Evolutionary conservation across 164 flowering plant genomes (phyloP).

Genomic region (Chimonanthus praecox): DNA sequence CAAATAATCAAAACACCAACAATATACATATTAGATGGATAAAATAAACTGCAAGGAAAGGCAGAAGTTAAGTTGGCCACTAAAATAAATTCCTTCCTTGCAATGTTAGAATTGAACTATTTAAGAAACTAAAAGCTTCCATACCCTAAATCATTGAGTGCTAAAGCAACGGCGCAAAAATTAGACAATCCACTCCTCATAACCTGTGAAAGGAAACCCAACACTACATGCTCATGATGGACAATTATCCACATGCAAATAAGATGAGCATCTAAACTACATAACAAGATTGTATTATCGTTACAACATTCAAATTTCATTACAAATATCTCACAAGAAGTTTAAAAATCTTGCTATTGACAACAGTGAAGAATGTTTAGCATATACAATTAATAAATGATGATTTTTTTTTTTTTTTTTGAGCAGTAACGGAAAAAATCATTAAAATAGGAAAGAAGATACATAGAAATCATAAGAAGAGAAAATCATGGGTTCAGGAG

Average conservation of each 20-base stretch:
- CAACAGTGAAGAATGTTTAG: too few species aligned
- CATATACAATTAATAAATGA: too few species aligned
- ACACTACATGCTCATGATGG: constrained; percentile 1
- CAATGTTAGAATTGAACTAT: background rate
- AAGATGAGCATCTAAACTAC: background rate
- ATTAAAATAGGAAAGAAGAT: too few species aligned
- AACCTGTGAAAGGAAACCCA: constrained; percentile 47
- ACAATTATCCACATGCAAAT: background rate
- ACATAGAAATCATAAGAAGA: too few species aligned
- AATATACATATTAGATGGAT: too few species aligned
- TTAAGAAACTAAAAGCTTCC: constrained; percentile 13
- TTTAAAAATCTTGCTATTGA: too few species aligned
- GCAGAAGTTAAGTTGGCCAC: background rate
- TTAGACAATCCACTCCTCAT: constrained; percentile 95
- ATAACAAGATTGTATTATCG: background rate
- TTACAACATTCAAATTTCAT: background rate
- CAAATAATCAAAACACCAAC: too few species aligned
- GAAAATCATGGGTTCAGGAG: too few species aligned
- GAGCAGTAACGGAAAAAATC: too few species aligned
- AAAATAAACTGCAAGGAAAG: background rate
- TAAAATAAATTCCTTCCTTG: background rate
- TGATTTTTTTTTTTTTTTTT: too few species aligned
- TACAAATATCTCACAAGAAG: too few species aligned
- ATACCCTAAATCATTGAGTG: constrained; percentile 88
- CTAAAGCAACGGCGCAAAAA: constrained; percentile 95